Base-by-base conservation (phyloP, 352 stramenopile species). In the Globisporangium cystogenes region DNA sequence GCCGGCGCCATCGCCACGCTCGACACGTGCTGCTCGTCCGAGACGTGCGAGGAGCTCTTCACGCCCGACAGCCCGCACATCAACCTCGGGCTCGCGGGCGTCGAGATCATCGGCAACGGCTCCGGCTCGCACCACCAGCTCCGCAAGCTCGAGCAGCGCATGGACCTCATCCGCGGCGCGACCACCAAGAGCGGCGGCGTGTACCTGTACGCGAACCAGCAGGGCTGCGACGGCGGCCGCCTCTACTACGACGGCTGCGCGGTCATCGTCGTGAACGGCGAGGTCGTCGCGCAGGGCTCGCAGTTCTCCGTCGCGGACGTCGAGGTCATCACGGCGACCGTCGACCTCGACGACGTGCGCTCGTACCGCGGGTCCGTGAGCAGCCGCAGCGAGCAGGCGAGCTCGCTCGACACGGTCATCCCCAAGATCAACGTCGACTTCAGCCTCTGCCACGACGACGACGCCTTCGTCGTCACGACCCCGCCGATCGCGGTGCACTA, bases 11-110 rank as follows among this genome's bases (percentile, higher is more conserved):
- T 98, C 20, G 76, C 79, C 27, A 87, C 77, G 24, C 77, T 96
- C 18, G 93, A 98, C 56, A 92, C 94, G 18, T 79, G 77, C 55
- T 89, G 76, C 51, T 87, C 88, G 24, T 96, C 89, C 42, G 97
- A 99, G 79, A 97, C 91, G 21, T 99, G 97, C 67, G 97, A 99
- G 71, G 97, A 99, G 70, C 74, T 99, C 29, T 99, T 98, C 82
- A 99, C 96, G 26, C 94, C 96, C 0, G 76, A 93, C 57, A 88
- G 87, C 37, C 93, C 96, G 12, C 96, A 99, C 70, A 98, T 99
- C 68, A 86, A 95, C 45, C 67, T 98, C 5, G 72, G 70, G 55
- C 69, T 99, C 23, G 76, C 86, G 3, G 97, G 97, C 26, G 95
- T 98, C 20, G 96, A 99, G 63, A 98, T 99, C 63, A 96, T 99